Evolutionary conservation across 257 asterid species (phyloP), one percentile per base, ranked within the genome.

Genomic region (Scutellaria galericulata): DNA sequence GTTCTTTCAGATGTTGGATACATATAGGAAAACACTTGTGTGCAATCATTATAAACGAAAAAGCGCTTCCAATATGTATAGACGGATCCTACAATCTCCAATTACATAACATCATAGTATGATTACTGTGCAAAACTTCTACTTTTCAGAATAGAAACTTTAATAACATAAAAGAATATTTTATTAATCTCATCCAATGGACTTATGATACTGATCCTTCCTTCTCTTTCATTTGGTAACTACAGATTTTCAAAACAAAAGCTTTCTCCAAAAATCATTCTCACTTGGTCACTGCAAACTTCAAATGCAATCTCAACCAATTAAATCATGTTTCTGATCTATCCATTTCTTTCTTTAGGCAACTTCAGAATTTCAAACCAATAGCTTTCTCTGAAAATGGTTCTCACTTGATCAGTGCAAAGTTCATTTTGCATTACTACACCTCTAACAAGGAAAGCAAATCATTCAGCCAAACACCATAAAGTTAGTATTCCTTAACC

Each of bases 391-490:
- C 58, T 0, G n/a, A 56, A 56, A 14, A 27, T 10, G 2, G 48
- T 5, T 15, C 47, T 37, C 51, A 67, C 10, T 18, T 12, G 31
- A 12, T 57, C 57, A 9, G 10, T 45, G 35, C 45, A 59, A 42
- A 59, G 18, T 14, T 24, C 35, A 64, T 41, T 72, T 27, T 9
- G 0, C 58, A 64, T 53, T 10, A 31, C 39, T 46, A 60, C 52
- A 71, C 7, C n/a, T 31, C 68, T 3, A 35, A 46, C 50, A 35
- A 50, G 61, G 39, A 35, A 72, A 40, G 35, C 31, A 18, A 48
- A 27, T 27, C 47, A 64, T 40, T 35, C 18, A 37, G n/a, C 22
- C 66, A 61, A 35, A 61, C 50, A 40, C 31, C 66, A 61, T 13
- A 13, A 58, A 46, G 15, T 20, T 2, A 37, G 37, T 44, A 39